These are phyloP conservation scores for Arthrobotrys musiformis DNA, from an alignment of 2,329 filamentous ascomycete species.

Conservation along the genomic window DNA sequence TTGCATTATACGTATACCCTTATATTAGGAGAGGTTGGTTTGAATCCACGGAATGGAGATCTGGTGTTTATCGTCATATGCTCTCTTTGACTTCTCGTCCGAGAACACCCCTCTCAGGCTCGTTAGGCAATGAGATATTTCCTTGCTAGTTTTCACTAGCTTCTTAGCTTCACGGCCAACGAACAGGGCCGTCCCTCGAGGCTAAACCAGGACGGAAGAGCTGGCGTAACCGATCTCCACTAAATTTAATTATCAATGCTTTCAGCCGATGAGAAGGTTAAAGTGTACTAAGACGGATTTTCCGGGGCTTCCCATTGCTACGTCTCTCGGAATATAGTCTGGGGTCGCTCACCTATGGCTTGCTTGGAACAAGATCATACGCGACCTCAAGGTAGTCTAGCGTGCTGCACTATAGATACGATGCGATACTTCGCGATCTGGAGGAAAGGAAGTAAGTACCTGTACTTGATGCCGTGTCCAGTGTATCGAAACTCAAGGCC, in stretches of 20 bases:
- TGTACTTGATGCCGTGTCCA: constrained; percentile 2
- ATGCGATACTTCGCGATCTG: constrained; percentile 11
- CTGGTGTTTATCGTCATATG: not conserved
- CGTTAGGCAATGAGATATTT: not conserved
- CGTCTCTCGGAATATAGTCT: not conserved
- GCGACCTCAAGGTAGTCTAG: constrained; percentile 34
- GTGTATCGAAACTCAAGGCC: constrained; percentile 7
- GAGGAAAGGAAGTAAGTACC: not conserved
- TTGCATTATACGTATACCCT: constrained; percentile 15
- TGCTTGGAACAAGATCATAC: not conserved
- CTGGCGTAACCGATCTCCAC: not conserved
- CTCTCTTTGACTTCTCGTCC: not conserved
- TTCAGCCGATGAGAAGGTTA: not conserved
- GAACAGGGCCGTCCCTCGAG: not conserved
- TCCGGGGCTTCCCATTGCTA: not conserved
- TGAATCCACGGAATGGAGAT: constrained; percentile 1
- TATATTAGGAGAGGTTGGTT: not conserved
- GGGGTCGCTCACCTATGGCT: no score
- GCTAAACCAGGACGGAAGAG: not conserved
- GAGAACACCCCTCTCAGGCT: not conserved
- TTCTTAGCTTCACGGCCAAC: not conserved
- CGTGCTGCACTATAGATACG: constrained; percentile 12
- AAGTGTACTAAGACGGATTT: not conserved
- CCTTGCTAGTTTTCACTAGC: not conserved
- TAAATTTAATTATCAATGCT: not conserved